Evolutionary conservation across 164 flowering plant species (phyloP), one percentile per base, ranked within the genome.

Genomic region (Taxillus chinensis): DNA sequence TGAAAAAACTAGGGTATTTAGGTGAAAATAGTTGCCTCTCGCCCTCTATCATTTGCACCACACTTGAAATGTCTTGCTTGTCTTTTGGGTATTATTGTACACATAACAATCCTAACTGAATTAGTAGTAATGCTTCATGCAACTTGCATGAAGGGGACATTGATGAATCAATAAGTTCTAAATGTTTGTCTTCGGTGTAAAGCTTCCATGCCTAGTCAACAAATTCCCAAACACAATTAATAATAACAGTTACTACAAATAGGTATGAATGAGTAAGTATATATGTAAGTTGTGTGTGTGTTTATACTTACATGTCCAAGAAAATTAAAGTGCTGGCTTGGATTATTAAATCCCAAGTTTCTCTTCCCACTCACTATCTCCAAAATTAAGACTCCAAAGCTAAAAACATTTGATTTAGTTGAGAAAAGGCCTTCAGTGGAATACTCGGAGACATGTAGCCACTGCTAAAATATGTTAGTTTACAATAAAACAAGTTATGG

Each of bases 291-390:
- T 27, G 7, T n/a, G n/a, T n/a, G n/a, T n/a, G 15, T 39, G n/a
- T 2, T 51, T 5, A 56, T 3, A 56, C 59, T 56, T 38, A 56
- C 59, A 56, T 56, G 59, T 9, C 59, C 59, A 12, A 56, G 41
- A 56, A 56, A 41, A 42, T 56, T 56, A 15, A 56, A 42, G 59
- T 27, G 2, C 42, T 56, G 59, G 42, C 10, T 13, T 38, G 59
- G 59, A 27, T 56, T 42, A 10, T 7, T 48, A 14, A 48, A 48
- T 48, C 51, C 51, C 13, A 11, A 8, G 2, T 48, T 48, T 14
- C 51, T 48, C 51, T 48, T 48, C 13, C 51, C 51, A 48, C 51
- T 48, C 12, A 48, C 12, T 8, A 48, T 11, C 51, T 48, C 51
- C 51, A 48, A 48, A 0, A 48, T 2, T 48, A 48, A 11, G 51